Evolutionary conservation across 768 basidiomycete species (phyloP).

Genomic region (Amanita inopinata): DNA sequence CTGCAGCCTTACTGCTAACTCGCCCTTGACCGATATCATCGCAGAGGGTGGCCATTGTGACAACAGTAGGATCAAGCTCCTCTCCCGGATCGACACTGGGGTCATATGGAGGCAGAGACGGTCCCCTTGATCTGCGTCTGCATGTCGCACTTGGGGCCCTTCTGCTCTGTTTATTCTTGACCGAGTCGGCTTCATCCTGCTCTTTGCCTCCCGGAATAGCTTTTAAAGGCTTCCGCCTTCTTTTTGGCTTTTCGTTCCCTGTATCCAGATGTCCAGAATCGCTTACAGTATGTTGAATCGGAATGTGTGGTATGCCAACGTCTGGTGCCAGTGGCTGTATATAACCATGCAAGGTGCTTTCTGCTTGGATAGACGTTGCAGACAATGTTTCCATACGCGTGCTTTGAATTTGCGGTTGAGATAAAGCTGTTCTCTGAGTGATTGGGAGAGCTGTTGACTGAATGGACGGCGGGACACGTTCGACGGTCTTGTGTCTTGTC

Average conservation of each 20-base stretch:
- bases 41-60: conserved; percentile 79
- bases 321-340: no score
- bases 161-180: conserved; percentile 17
- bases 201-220: conserved; percentile 12
- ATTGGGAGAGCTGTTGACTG: conserved; percentile 7
- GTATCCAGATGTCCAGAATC: neutral
- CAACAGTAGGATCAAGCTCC: conserved; percentile 68
- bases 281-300: neutral
- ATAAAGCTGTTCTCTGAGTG: no score
- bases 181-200: conserved; percentile 11
- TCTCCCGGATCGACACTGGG: conserved; percentile 59
- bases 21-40: conserved; percentile 72
- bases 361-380: no score
- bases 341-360: no score
- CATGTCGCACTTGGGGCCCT: conserved; percentile 17
- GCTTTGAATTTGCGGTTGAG: no score
- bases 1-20: conserved; percentile 65
- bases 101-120: conserved; percentile 48
- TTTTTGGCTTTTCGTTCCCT: conserved; percentile 9
- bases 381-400: no score
- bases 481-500: neutral
- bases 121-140: conserved; percentile 31
- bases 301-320: no score
- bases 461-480: neutral
- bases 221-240: conserved; percentile 14